phyloP scores from a whole-genome alignment of 768 basidiomycete genomes.

The Daedaleopsis sinensis region DNA sequence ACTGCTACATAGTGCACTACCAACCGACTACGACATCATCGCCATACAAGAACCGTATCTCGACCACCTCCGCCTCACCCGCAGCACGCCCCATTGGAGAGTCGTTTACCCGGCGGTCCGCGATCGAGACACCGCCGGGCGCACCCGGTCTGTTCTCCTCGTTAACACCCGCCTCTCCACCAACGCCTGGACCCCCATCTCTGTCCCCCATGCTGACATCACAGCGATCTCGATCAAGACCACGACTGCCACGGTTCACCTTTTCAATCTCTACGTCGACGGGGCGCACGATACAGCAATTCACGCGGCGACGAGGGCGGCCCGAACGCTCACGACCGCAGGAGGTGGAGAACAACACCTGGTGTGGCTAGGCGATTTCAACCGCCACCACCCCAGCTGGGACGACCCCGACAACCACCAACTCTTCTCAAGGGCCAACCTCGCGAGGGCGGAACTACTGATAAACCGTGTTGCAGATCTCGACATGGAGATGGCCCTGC shows the following conservation, averaged over 20 bases:
- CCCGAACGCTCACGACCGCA: background rate
- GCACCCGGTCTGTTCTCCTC: conserved; percentile 15
- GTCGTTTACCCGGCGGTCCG: conserved; percentile 31
- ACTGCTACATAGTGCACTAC: conserved; percentile 13
- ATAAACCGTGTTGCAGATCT: conserved; percentile 29
- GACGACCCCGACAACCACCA: conserved; percentile 36
- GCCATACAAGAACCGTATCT: conserved; percentile 44
- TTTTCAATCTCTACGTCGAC: conserved; percentile 46
- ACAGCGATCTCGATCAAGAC: conserved; percentile 31
- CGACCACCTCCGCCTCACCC: conserved; percentile 24
- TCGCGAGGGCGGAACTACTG: conserved; percentile 28
- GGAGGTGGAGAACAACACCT: conserved; percentile 15
- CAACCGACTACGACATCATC: conserved; percentile 34
- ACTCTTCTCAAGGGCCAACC: conserved; percentile 37
- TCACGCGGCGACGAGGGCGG: conserved; percentile 3
- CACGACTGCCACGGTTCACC: conserved; percentile 18
- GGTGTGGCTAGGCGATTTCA: conserved; percentile 42
- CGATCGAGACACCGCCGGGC: background rate
- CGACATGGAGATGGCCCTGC: conserved; percentile 39
- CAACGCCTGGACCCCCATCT: conserved; percentile 13
- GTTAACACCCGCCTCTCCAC: conserved; percentile 16
- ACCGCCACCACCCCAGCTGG: conserved; percentile 44
- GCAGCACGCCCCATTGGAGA: conserved; percentile 15
- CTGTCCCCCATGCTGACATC: conserved; percentile 27
- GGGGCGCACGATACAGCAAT: conserved; percentile 27